phyloP scores from a whole-genome alignment of 1,139 yeast species.

The Kluyveromyces marxianus region DNA sequence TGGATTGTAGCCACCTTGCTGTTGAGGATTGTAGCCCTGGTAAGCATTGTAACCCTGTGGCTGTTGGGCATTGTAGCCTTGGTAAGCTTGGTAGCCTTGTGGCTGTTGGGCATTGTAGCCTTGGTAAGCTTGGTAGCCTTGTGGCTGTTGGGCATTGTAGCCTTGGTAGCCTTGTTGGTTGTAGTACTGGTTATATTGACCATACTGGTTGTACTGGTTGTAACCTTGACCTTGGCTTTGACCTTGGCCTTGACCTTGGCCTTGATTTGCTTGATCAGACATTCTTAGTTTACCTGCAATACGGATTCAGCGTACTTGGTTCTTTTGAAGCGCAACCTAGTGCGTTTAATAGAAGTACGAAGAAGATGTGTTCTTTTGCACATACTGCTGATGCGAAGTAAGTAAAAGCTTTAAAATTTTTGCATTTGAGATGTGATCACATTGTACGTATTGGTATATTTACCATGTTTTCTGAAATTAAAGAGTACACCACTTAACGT shows the following conservation, averaged over 20 bases:
- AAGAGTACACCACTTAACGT: too few species aligned
- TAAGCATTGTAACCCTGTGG: constrained; percentile 28
- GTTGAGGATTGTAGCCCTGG: constrained; percentile 24
- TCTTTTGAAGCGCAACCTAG: too few species aligned
- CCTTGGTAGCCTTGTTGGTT: constrained; percentile 24
- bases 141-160: constrained; percentile 15
- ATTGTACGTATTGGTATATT: too few species aligned
- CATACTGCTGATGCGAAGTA: too few species aligned
- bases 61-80: constrained; percentile 25
- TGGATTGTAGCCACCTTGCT: constrained; percentile 21
- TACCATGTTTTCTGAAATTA: too few species aligned
- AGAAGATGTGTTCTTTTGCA: too few species aligned
- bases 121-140: constrained; percentile 25
- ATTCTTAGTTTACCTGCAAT: constrained; percentile 7
- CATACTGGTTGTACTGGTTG: constrained; percentile 19
- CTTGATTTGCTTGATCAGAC: constrained; percentile 20
- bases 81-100: constrained; percentile 29
- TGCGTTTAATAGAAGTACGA: too few species aligned
- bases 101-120: constrained; percentile 16
- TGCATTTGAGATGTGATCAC: too few species aligned
- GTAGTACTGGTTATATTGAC: constrained; percentile 25
- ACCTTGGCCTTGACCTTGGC: constrained; percentile 21
- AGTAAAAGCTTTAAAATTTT: too few species aligned
- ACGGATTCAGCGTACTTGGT: too few species aligned
- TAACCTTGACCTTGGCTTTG: constrained; percentile 21